These are phyloP conservation scores for Phalaenopsis hybrid DNA, from an alignment of 116 monocot genomes.

Conservation along the genomic window DNA sequence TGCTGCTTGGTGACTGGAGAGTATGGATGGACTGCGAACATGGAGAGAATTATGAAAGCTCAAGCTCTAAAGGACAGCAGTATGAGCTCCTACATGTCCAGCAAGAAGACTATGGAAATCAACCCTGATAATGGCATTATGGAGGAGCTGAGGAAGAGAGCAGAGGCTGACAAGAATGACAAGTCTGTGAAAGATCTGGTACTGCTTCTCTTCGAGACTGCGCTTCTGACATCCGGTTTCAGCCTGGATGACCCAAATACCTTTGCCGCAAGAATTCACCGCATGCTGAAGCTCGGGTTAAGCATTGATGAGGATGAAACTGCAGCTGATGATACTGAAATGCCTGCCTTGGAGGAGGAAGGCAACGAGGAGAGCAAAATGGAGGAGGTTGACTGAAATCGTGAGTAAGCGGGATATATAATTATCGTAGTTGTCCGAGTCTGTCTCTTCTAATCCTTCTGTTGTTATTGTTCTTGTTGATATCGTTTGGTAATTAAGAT, in stretches of 20 bases:
- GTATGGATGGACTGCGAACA: constrained; percentile 27
- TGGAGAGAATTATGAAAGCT: constrained; percentile 33
- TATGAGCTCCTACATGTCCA: constrained; percentile 29
- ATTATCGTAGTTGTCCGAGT: too few relatives aligned
- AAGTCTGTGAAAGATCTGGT: constrained; percentile 28
- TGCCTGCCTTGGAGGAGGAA: constrained; percentile 23
- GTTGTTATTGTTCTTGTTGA: too few relatives aligned
- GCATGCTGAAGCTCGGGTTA: constrained; percentile 26
- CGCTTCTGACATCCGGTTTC: constrained; percentile 21
- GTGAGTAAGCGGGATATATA: too few relatives aligned
- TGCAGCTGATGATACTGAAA: constrained; percentile 18
- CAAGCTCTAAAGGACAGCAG: constrained; percentile 25
- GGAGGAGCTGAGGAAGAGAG: constrained; percentile 28
- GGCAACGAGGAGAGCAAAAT: constrained; percentile 28
- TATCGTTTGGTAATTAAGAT: too few relatives aligned
- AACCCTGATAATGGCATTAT: constrained; percentile 28
- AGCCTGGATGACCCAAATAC: constrained; percentile 24
- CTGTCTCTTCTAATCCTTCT: too few relatives aligned
- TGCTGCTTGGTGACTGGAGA: constrained; percentile 28
- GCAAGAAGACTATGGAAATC: constrained; percentile 33
- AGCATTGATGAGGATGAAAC: constrained; percentile 23
- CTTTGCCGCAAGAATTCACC: constrained; percentile 26
- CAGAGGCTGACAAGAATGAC: constrained; percentile 22
- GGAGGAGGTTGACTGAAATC: constrained; percentile 21
- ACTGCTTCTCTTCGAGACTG: constrained; percentile 24